Percentiles rank a stretch among this genome's conserved stretches.
Evolutionary conservation across 1,284 basidiomycete genomes (phyloP).

Genomic region (Fomes fomentarius): DNA sequence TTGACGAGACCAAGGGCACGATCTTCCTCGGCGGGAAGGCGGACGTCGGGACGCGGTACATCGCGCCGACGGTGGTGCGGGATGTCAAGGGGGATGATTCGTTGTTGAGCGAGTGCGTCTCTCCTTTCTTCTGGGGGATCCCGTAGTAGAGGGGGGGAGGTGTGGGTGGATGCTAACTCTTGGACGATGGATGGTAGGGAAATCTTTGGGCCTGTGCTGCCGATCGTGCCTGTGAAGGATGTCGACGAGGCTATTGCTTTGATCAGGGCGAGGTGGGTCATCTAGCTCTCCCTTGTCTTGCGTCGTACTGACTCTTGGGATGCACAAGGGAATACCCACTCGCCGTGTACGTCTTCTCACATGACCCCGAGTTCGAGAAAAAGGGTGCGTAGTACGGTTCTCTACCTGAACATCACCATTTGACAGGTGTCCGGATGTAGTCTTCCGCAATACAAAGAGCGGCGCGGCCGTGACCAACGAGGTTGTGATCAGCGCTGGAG

Average conservation of each 20-base stretch:
- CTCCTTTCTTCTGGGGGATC: neutral
- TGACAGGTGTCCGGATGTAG: too few relatives aligned
- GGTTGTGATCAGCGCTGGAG: slow-evolving; percentile 53
- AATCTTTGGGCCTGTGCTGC: slow-evolving; percentile 52
- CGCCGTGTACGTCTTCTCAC: slow-evolving; percentile 76
- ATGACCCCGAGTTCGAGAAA: slow-evolving; percentile 58
- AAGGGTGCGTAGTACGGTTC: slow-evolving; percentile 48
- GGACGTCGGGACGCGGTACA: slow-evolving; percentile 59
- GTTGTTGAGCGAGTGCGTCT: slow-evolving; percentile 70
- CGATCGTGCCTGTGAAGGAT: slow-evolving; percentile 75
- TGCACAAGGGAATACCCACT: slow-evolving; percentile 63
- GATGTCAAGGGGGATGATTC: slow-evolving; percentile 68
- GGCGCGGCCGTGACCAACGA: slow-evolving; percentile 76
- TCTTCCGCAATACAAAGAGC: slow-evolving; percentile 68
- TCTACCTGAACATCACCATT: neutral
- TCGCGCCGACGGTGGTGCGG: slow-evolving; percentile 71
- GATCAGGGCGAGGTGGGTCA: slow-evolving; percentile 64
- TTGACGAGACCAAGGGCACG: slow-evolving; percentile 73
- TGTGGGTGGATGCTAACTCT: too few relatives aligned
- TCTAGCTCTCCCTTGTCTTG: too few relatives aligned
- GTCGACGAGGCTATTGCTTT: slow-evolving; percentile 76
- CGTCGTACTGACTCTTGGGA: neutral
- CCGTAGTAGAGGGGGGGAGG: neutral
- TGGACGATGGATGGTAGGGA: slow-evolving; percentile 36
- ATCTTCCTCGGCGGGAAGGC: slow-evolving; percentile 73